Conservation (phyloP, 805 yeast genomes). For the Peterozyma toletana region DNA sequence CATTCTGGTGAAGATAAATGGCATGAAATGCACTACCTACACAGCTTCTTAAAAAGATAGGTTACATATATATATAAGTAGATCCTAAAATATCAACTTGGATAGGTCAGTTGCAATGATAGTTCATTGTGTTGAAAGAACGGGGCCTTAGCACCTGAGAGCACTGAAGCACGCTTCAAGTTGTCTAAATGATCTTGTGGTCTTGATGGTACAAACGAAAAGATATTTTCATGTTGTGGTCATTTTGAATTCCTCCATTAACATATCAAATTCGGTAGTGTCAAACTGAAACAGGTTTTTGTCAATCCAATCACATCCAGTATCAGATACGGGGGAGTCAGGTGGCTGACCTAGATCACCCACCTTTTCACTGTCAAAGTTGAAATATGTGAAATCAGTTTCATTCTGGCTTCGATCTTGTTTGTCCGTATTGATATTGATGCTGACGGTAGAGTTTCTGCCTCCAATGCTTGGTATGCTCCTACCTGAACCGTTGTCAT, state of each 20-base stretch:
- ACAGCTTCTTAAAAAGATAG: no score
- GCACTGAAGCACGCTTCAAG: no score
- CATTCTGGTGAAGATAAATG: no score
- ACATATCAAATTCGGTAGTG: constrained; percentile 15
- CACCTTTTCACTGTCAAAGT: constrained; percentile 10
- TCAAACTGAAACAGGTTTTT: constrained; percentile 34
- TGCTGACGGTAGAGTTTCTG: background rate
- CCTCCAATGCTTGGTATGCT: background rate
- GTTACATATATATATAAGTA: no score
- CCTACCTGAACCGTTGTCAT: no score
- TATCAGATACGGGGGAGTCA: constrained; percentile 28
- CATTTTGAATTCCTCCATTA: constrained; percentile 1
- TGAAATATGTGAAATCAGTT: constrained; percentile 16
- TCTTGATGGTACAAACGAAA: no score
- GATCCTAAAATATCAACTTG: no score
- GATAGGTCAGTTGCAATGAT: no score
- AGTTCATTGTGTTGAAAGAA: no score
- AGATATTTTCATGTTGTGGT: background rate
- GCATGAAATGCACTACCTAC: no score
- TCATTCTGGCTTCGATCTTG: constrained; percentile 12
- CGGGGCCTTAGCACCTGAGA: no score
- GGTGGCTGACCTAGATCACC: constrained; percentile 9
- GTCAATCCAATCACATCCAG: constrained; percentile 56
- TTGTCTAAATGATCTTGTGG: no score
- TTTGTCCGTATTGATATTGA: background rate